A percentile compares a stretch with the other conserved stretches of the same genome.
Conservation (phyloP, 768 basidiomycete species). For the Boletus reticuloceps region DNA sequence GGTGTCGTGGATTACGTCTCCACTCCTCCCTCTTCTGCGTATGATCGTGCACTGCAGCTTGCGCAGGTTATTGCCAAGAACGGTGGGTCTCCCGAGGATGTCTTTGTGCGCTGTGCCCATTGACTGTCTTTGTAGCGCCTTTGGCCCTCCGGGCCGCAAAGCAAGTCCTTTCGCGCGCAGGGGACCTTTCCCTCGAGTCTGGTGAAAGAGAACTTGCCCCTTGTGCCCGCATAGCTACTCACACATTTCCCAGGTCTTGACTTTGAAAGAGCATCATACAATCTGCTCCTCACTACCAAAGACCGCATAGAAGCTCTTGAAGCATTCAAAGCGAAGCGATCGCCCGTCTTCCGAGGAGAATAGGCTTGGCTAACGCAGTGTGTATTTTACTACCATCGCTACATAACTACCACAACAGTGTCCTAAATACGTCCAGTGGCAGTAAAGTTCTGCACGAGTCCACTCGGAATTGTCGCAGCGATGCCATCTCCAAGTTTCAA, state of each 20-base stretch:
- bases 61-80: conserved; percentile 65
- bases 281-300: conserved; percentile 66
- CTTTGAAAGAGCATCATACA: conserved; percentile 85
- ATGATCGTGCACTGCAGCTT: conserved; percentile 68
- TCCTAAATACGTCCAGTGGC: conserved; percentile 45
- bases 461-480: conserved; percentile 55
- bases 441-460: conserved; percentile 54
- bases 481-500: conserved; percentile 59
- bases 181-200: conserved; percentile 75
- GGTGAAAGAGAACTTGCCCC: conserved; percentile 36
- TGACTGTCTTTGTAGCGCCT: conserved; percentile 52
- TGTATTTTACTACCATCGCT: neutral
- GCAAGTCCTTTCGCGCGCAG: conserved; percentile 75
- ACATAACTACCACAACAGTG: neutral
- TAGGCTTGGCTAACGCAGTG: conserved; percentile 28
- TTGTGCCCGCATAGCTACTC: neutral
- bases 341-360: conserved; percentile 79
- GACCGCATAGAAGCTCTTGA: conserved; percentile 82
- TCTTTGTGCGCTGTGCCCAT: neutral
- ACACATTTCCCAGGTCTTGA: conserved; percentile 61
- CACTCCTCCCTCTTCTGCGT: conserved; percentile 52
- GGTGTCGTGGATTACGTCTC: conserved; percentile 84
- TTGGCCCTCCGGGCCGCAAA: conserved; percentile 88
- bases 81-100: conserved; percentile 40
- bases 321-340: conserved; percentile 84